Percentiles rank a stretch among this genome's conserved stretches.
These are phyloP conservation scores for Daldinia concentrica DNA, from an alignment of 495 filamentous ascomycete species.

Conservation along the genomic window DNA sequence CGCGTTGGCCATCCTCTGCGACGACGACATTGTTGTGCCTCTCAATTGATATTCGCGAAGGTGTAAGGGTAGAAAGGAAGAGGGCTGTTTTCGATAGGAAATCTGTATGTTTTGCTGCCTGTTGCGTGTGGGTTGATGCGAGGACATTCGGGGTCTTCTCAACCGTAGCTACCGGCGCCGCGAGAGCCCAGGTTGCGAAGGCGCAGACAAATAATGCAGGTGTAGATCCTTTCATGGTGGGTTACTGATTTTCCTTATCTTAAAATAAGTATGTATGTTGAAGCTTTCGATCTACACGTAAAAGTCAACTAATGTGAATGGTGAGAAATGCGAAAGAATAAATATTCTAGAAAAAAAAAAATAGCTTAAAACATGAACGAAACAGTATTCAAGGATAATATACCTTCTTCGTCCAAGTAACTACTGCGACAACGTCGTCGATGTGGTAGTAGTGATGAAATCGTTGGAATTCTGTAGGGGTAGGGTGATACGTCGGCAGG, in stretches of 20 bases:
- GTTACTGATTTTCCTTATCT: slow-evolving; percentile 5
- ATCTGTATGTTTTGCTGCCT: slow-evolving; percentile 9
- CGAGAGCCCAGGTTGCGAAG: slow-evolving; percentile 31
- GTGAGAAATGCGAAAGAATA: slow-evolving; percentile 3
- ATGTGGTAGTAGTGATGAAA: slow-evolving; percentile 25
- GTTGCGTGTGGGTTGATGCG: slow-evolving; percentile 19
- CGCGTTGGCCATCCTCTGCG: slow-evolving; percentile 30
- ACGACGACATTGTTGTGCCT: slow-evolving; percentile 26
- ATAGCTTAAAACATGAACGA: slow-evolving; percentile 8
- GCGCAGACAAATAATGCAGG: slow-evolving; percentile 23
- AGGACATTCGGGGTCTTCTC: slow-evolving; percentile 18
- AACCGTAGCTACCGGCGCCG: slow-evolving; percentile 29
- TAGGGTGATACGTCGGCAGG: slow-evolving; percentile 9
- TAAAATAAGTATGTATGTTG: neutral
- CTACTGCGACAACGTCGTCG: slow-evolving; percentile 1
- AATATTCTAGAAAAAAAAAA: slow-evolving; percentile 12
- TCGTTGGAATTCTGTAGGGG: slow-evolving; percentile 15
- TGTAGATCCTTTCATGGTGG: slow-evolving; percentile 37
- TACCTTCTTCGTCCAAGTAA: slow-evolving; percentile 10
- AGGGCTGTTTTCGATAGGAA: neutral
- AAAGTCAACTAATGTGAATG: neutral
- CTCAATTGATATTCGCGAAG: slow-evolving; percentile 24
- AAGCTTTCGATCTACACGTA: neutral
- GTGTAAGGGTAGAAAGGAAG: slow-evolving; percentile 10
- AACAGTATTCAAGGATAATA: slow-evolving; percentile 20